Evolutionary conservation across 306 rosid genomes (phyloP), one percentile per base, ranked within the genome.

Genomic region (Alnus rubra): DNA sequence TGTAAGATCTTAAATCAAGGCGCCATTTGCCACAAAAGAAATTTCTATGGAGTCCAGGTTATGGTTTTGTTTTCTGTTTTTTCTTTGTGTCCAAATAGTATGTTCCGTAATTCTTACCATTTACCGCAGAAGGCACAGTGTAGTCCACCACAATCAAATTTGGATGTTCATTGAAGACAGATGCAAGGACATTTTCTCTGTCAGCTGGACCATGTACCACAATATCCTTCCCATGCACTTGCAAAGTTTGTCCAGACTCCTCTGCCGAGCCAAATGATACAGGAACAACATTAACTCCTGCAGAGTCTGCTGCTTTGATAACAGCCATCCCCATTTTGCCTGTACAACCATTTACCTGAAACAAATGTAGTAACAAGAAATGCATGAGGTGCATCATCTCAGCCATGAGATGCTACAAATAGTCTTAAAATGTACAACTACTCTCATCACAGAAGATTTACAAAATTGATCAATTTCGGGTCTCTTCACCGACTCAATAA

Each of bases 321-420:
- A 93, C 93, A 31, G 97, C 92, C 84, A 84, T 83, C 48, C 98
- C 99, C 98, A 93, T 95, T 80, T 91, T 95, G 18, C 98, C 98
- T 55, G 91, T 80, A 74, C 98, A 95, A 28, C 97, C 91, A 85
- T 91, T 93, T 58, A 95, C 94, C 98, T 93, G 78, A 80, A 58
- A 67, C 71, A 10, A 56, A 74, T 28, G 56, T 39, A 76, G 58
- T 50, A 69, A 53, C 52, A 56, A 56, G 50, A 69, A 50, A 76
- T 56, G 48, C 59, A 65, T 53, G 44, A 53, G 28, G 37, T 15
- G 39, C 65, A 59, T 37, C 65, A 42, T 68, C 58, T 77, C 45
- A 18, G 64, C 49, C 71, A 12, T n/a, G 52, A 50, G 74, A 77
- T 69, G 28, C 28, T 23, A 23, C 28, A 23, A 23, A 23, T 23